Conservation (phyloP, 2,329 filamentous ascomycete genomes). For the Penicillium sp. region DNA sequence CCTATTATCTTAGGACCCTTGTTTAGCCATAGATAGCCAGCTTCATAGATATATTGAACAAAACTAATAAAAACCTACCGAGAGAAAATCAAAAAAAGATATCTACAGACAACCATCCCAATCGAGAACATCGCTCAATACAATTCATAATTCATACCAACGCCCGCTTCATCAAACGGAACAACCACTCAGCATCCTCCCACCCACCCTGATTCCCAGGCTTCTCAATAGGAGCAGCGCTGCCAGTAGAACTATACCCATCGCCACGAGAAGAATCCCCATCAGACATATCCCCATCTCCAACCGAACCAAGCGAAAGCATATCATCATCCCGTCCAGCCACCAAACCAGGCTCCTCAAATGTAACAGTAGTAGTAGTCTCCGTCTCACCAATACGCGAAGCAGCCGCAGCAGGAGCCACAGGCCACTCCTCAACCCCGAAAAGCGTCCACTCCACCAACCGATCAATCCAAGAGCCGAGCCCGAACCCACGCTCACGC, state of each 20-base stretch:
- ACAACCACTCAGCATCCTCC: conserved; percentile 59
- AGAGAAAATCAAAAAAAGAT: background rate
- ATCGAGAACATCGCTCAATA: background rate
- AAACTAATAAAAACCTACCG: background rate
- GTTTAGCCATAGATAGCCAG: background rate
- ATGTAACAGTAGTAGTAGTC: conserved; percentile 25
- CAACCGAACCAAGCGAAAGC: conserved; percentile 12
- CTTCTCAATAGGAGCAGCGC: conserved; percentile 29
- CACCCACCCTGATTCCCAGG: conserved; percentile 49
- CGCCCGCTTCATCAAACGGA: conserved; percentile 51
- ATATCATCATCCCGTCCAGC: conserved; percentile 9
- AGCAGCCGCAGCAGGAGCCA: background rate
- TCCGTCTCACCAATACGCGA: conserved; percentile 18
- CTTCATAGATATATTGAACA: background rate
- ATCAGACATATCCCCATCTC: conserved; percentile 19
- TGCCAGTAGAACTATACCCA: conserved; percentile 1
- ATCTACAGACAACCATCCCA: conserved; percentile 1
- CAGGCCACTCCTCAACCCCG: conserved; percentile 48
- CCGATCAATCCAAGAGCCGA: conserved; percentile 57
- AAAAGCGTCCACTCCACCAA: conserved; percentile 59
- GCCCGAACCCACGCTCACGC: conserved; percentile 52
- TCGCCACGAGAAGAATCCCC: conserved; percentile 31
- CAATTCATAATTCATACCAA: conserved; percentile 24
- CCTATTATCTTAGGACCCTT: background rate
- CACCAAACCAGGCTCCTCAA: conserved; percentile 14